Base-by-base conservation (phyloP, 2,329 filamentous ascomycete genomes). In the Monascus ruber region DNA sequence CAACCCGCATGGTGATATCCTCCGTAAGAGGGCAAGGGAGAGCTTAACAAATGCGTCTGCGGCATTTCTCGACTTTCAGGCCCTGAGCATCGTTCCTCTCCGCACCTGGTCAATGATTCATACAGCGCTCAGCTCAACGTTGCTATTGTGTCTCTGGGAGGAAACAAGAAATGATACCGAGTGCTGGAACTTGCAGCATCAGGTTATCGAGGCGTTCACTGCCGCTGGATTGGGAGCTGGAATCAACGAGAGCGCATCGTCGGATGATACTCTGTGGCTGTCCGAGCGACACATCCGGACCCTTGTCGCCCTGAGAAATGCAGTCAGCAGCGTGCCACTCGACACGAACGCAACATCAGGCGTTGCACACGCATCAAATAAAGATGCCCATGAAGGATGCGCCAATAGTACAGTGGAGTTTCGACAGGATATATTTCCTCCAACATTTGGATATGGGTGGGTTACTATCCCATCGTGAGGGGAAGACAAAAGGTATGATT, bases 81-180 rank as follows among this genome's bases (percentile, higher is more conserved):
- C 54, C 3, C 40, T 59, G 2, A 58, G 56, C 24, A 44, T 50
- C 10, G 51, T 59, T 2, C 56, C 56, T 0, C 32, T 58, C 10
- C 46, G 56, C 0, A 59, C 42, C 17, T 59, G 56, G 56, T 59
- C 56, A 1, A 59, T 59, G 56, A 51, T 59, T 4, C 56, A 59
- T 35, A 59, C 56, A 0, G 56, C 56, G 1, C 41, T 59, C 0
- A 59, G 56, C 34, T 59, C 56, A 2, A 56, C 56, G 0, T 38
- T 59, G 5, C 48, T 59, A 8, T 49, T 59, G 7, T 58, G 54
- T 24, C 53, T 57, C n/a, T 59, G 56, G 56, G 51, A 56, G 35
- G 55, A 58, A 35, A 55, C 55, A 1, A 50, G 53, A 3, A 46
- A 56, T 36, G 54, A 59, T 29, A 27, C 44, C 1, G 53, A 56